These are phyloP conservation scores for Wickerhamiella azyma DNA, from an alignment of 805 yeast genomes.

Conservation along the genomic window DNA sequence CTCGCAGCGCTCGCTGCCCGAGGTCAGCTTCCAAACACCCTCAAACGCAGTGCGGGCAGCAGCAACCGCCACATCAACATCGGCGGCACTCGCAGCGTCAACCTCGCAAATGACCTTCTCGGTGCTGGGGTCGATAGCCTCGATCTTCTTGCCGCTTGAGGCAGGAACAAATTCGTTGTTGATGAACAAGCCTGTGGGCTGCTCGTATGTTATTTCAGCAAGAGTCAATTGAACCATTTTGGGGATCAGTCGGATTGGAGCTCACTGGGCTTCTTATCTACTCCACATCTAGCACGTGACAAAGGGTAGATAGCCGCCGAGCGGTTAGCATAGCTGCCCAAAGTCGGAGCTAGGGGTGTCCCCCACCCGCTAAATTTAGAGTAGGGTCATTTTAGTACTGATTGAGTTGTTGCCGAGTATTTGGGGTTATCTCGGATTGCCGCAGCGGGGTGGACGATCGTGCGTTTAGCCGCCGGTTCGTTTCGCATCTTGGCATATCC, in stretches of 20 bases:
- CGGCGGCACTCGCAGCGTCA: conserved; percentile 65
- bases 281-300: not conserved
- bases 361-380: too few relatives aligned
- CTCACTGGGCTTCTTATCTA: not conserved
- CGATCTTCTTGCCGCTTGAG: conserved; percentile 44
- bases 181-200: conserved; percentile 69
- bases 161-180: conserved; percentile 49
- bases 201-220: conserved; percentile 36
- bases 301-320: not conserved
- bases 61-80: conserved; percentile 72
- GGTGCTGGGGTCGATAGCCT: conserved; percentile 55
- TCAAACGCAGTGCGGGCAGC: conserved; percentile 69
- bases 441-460: too few relatives aligned
- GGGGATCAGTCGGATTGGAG: not conserved
- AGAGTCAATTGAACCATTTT: conserved; percentile 5
- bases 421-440: too few relatives aligned
- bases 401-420: too few relatives aligned
- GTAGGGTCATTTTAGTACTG: too few relatives aligned
- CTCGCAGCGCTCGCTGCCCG: conserved; percentile 54
- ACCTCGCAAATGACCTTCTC: conserved; percentile 57
- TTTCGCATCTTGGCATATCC: too few relatives aligned
- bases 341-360: not conserved
- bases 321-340: too few relatives aligned
- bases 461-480: too few relatives aligned
- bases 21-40: conserved; percentile 51